Evolutionary conservation across 1,284 basidiomycete species (phyloP).

Genomic region (Coniophora puteana): DNA sequence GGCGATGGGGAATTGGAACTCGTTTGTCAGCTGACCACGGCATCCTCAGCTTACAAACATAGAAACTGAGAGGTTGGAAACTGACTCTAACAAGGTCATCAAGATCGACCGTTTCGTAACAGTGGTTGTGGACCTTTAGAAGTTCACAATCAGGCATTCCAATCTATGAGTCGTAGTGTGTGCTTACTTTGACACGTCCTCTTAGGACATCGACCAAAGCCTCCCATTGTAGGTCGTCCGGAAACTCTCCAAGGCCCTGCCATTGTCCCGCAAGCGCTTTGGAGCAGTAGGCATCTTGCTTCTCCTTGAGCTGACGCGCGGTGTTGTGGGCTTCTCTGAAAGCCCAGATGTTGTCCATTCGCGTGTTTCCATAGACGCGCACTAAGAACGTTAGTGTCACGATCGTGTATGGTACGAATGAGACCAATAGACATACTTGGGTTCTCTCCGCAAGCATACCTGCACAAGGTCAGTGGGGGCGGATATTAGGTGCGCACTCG

Average conservation of each 20-base stretch:
- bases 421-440: slow-evolving; percentile 15
- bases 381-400: slow-evolving; percentile 12
- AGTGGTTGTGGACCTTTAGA: slow-evolving; percentile 70
- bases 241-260: slow-evolving; percentile 61
- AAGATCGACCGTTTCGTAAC: slow-evolving; percentile 78
- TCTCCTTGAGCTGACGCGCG: slow-evolving; percentile 68
- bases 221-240: slow-evolving; percentile 81
- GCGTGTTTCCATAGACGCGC: slow-evolving; percentile 24
- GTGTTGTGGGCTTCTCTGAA: slow-evolving; percentile 59
- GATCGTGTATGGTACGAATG: slow-evolving; percentile 1
- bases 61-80: slow-evolving; percentile 12
- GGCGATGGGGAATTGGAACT: slow-evolving; percentile 74
- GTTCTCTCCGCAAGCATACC: slow-evolving; percentile 43
- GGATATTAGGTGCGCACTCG: not conserved
- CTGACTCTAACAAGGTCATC: slow-evolving; percentile 71
- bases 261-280: slow-evolving; percentile 58
- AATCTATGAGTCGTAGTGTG: not conserved
- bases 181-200: slow-evolving; percentile 63
- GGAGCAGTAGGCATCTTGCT: slow-evolving; percentile 72
- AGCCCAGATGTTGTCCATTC: slow-evolving; percentile 57
- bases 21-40: slow-evolving; percentile 59
- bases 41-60: not conserved
- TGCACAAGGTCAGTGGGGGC: slow-evolving; percentile 16
- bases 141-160: slow-evolving; percentile 5
- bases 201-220: slow-evolving; percentile 84